Base-by-base conservation (phyloP, 1,284 basidiomycete species). In the Leccinum pachyderme region DNA sequence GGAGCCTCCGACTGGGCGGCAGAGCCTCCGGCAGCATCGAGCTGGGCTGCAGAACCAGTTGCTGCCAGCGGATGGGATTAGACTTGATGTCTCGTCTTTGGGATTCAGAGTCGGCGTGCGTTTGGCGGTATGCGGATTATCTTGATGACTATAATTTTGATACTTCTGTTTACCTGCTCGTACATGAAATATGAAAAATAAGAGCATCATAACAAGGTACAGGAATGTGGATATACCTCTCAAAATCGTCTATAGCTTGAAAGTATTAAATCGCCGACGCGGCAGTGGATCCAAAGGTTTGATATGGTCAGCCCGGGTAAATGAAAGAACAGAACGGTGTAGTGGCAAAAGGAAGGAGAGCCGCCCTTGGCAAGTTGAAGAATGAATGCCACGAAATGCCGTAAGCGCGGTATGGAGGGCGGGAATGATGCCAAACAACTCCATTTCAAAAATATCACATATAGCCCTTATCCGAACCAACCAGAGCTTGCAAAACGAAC, bases 1-100 rank as follows among this genome's bases (percentile, higher is more conserved):
- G 63, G 81, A 22, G 80, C 82, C 55, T 11, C 37, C 0, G 93
- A 95, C 79, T 95, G 93, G 93, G 77, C 91, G 66, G 91, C 90
- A 57, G 93, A 94, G 69, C 82, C 89, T 33, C 69, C 79, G 8
- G 41, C 41, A 44, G 12, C 41, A 58, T 65, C 72, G 51, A 75
- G 76, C 59, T 90, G 89, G 87, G 84, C 78, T 61, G 83, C 80
- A 44, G 73, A 80, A 2, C 62, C 75, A 31, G 60, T 75, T 51
- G 46, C 76, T 53, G 46, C 71, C 33, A 65, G 70, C 28, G 77
- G 72, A 43, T 89, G 87, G 87, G 86, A 88, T 70, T 88, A 80
- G 76, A 60, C 48, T 48, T 48, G 43, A 22, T 50, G 28, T 56
- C 18, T 15, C 35, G 32, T 55, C 46, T 54, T 43, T 32, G 37